Base-by-base conservation (phyloP, 768 basidiomycete genomes). In the Pisolithus tinctorius region DNA sequence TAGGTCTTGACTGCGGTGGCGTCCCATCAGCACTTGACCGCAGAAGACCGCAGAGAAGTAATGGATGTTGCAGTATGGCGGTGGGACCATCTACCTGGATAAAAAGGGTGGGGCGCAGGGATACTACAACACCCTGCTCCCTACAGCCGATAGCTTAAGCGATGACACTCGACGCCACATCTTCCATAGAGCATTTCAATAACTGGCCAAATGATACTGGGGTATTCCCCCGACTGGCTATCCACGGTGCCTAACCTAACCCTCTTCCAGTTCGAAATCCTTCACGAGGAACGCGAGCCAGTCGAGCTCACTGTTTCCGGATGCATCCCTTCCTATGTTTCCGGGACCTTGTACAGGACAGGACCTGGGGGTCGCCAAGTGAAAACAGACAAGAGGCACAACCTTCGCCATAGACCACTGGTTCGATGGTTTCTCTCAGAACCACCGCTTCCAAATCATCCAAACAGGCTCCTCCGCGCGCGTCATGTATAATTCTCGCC, bases 391-490 rank as follows among this genome's bases (percentile, higher is more conserved):
- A 55, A 56, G 10, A n/a, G 61, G 56, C 14, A 29, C 51, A 6
- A 63, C 60, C 2, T 54, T 62, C 16, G 61, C 70, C 14, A 41
- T 67, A 4, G 57, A 64, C 42, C 71, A 73, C 45, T 70, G 71
- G 73, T 74, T 74, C 49, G 72, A 74, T 47, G 73, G 73, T 26
- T 65, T 74, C 44, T 63, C 67, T 16, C 63, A 69, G 54, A 66
- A 66, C 56, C 71, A 74, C 51, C 66, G 68, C 45, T 73, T 74
- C 58, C 66, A 71, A 49, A 71, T 74, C 58, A 55, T 59, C 23
- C 56, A 67, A 37, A 50, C 63, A 0, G 59, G 50, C n/a, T 17
- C 26, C 1, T 39, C 54, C 16, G 58, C 65, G 5, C 65, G 57
- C 1, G 68, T 73, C 29, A 47, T 62, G 30, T 74, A 74, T 56